Evolutionary conservation across 192 early-diverging fungal species (phyloP).

Genomic region (Coemansia sp.): DNA sequence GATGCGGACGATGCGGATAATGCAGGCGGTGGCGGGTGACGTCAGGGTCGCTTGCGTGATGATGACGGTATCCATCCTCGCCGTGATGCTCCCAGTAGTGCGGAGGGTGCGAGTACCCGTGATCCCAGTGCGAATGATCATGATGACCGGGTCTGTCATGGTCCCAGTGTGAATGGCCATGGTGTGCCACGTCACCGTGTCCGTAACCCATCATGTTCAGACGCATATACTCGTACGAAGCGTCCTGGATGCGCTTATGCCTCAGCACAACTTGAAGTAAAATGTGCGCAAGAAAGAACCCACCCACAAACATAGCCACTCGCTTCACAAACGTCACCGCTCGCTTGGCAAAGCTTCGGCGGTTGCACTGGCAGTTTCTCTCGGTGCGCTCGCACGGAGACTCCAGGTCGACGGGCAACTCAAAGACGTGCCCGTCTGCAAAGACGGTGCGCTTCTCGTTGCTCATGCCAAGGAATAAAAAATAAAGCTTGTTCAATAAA

Average conservation of each 20-base stretch:
- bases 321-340: not conserved
- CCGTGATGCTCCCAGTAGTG: slow-evolving; percentile 2
- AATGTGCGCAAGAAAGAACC: not conserved
- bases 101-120: not conserved
- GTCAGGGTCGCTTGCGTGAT: slow-evolving; percentile 8
- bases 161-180: no score
- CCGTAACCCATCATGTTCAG: no score
- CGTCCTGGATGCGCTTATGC: no score
- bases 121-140: slow-evolving; percentile 5
- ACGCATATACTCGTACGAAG: no score
- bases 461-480: slow-evolving; percentile 20
- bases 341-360: not conserved
- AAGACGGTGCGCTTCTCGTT: slow-evolving; percentile 40
- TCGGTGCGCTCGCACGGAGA: slow-evolving; percentile 17
- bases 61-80: not conserved
- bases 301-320: not conserved
- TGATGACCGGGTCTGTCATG: no score
- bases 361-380: slow-evolving; percentile 13
- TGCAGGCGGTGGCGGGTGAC: not conserved
- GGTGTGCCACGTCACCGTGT: no score
- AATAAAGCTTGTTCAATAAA: slow-evolving; percentile 2
- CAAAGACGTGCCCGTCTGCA: slow-evolving; percentile 25
- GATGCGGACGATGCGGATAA: slow-evolving; percentile 5
- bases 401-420: slow-evolving; percentile 31
- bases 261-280: not conserved